Evolutionary conservation across 257 asterid species (phyloP).

Genomic region (Craterostigma plantagineum): DNA sequence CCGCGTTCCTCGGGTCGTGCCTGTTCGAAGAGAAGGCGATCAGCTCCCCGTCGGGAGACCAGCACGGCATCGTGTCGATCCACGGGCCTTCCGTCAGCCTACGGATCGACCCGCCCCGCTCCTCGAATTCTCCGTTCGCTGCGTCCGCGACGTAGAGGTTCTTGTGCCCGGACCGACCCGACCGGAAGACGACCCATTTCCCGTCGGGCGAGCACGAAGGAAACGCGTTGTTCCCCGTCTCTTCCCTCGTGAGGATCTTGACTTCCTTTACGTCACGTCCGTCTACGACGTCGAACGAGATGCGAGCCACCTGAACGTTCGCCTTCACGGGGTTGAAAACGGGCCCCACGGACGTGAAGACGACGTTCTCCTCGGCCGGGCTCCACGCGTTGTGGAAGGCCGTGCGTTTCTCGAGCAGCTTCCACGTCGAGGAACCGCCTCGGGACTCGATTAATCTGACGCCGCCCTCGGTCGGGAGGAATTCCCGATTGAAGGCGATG

Average conservation of each 20-base stretch:
- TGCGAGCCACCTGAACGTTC: conserved; percentile 57
- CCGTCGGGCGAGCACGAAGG: conserved; percentile 82
- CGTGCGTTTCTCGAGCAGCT: conserved; percentile 23
- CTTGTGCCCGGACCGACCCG: conserved; percentile 70
- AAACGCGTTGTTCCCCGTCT: conserved; percentile 67
- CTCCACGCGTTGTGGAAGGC: conserved; percentile 55
- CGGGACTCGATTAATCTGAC: conserved; percentile 30
- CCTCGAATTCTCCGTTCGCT: conserved; percentile 35
- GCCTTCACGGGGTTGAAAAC: conserved; percentile 30
- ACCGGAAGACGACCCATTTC: conserved; percentile 44
- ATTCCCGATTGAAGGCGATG: conserved; percentile 36
- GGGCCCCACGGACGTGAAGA: conserved; percentile 61
- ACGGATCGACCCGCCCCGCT: conserved; percentile 34
- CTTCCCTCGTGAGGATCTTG: conserved; percentile 43
- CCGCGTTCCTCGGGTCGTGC: conserved; percentile 30
- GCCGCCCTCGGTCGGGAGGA: conserved; percentile 21
- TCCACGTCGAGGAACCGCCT: conserved; percentile 67
- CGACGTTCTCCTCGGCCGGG: conserved; percentile 40
- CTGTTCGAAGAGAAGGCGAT: conserved; percentile 78
- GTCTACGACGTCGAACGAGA: conserved; percentile 25
- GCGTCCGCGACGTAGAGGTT: conserved; percentile 57
- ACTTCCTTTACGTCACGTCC: conserved; percentile 22
- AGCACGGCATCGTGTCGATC: conserved; percentile 89
- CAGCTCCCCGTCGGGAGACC: conserved; percentile 66
- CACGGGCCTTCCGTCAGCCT: conserved; percentile 56